A percentile compares a stretch with the other conserved stretches of the same genome.
phyloP scores from a whole-genome alignment of 192 early-diverging fungal genomes.

The Mortierella hygrophila region DNA sequence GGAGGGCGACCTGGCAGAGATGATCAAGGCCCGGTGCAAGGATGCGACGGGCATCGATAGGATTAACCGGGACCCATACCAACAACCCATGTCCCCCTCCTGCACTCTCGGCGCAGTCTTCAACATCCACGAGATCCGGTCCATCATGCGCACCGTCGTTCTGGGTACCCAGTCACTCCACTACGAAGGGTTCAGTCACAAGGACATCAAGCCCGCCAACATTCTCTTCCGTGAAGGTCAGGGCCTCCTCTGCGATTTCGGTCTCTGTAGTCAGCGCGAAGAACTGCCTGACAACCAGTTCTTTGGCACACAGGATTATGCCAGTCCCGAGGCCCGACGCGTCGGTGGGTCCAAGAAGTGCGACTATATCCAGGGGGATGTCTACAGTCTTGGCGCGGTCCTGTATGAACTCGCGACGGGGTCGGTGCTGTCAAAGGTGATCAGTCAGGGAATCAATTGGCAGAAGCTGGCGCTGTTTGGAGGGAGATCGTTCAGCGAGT shows the following conservation, averaged over 20 bases:
- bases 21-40: constrained; percentile 19
- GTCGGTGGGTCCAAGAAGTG: constrained; percentile 27
- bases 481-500: constrained; percentile 22
- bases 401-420: constrained; percentile 50
- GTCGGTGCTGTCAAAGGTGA: constrained; percentile 39
- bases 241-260: constrained; percentile 45
- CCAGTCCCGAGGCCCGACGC: constrained; percentile 38
- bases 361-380: constrained; percentile 44
- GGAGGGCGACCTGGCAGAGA: constrained; percentile 45
- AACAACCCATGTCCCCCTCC: constrained; percentile 30
- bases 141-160: constrained; percentile 40
- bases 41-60: neutral
- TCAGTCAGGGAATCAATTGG: constrained; percentile 39
- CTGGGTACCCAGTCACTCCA: constrained; percentile 29
- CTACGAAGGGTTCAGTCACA: constrained; percentile 43
- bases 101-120: constrained; percentile 28
- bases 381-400: constrained; percentile 46
- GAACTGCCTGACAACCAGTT: constrained; percentile 48
- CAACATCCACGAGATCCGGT: constrained; percentile 35
- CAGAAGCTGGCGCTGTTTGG: constrained; percentile 38
- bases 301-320: constrained; percentile 54
- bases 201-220: constrained; percentile 54
- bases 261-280: constrained; percentile 40
- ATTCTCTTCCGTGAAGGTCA: constrained; percentile 28
- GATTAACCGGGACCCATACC: constrained; percentile 1